These are phyloP conservation scores for Penicillium paneum DNA, from an alignment of 2,329 filamentous ascomycete genomes.

Conservation along the genomic window DNA sequence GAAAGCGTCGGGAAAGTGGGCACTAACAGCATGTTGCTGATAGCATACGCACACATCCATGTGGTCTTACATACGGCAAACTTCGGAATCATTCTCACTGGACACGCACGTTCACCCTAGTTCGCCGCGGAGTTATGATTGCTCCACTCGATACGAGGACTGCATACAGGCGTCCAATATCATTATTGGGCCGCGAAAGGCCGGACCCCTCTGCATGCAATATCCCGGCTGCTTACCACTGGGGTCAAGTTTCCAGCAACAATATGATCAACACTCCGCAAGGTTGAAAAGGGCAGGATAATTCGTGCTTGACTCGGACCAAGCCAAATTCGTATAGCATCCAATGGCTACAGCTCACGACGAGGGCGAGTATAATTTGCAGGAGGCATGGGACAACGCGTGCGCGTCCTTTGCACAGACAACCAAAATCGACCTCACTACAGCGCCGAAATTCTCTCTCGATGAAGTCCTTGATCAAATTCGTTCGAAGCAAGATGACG, in stretches of 20 bases:
- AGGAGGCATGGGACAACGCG: slow-evolving; percentile 17
- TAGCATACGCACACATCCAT: too few relatives aligned
- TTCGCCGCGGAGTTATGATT: too few relatives aligned
- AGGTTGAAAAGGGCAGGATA: background rate
- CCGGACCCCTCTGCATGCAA: background rate
- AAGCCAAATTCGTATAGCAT: background rate
- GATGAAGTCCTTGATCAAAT: slow-evolving; percentile 26
- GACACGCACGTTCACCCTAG: too few relatives aligned
- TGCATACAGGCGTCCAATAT: too few relatives aligned
- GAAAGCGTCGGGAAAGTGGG: background rate
- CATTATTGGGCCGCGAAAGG: background rate
- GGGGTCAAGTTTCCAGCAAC: background rate
- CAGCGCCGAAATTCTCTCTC: slow-evolving; percentile 15
- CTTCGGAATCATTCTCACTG: too few relatives aligned
- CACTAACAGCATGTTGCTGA: too few relatives aligned
- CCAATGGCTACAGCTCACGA: background rate
- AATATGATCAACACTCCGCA: too few relatives aligned
- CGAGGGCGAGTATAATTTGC: slow-evolving; percentile 15
- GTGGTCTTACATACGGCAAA: too few relatives aligned
- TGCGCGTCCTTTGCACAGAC: slow-evolving; percentile 16
- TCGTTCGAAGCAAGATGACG: slow-evolving; percentile 19
- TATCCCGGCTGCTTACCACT: background rate
- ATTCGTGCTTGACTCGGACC: background rate
- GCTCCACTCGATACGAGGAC: too few relatives aligned
- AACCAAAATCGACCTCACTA: slow-evolving; percentile 20